Conservation (phyloP, 768 basidiomycete species). For the Stropharia rugosoannulata region DNA sequence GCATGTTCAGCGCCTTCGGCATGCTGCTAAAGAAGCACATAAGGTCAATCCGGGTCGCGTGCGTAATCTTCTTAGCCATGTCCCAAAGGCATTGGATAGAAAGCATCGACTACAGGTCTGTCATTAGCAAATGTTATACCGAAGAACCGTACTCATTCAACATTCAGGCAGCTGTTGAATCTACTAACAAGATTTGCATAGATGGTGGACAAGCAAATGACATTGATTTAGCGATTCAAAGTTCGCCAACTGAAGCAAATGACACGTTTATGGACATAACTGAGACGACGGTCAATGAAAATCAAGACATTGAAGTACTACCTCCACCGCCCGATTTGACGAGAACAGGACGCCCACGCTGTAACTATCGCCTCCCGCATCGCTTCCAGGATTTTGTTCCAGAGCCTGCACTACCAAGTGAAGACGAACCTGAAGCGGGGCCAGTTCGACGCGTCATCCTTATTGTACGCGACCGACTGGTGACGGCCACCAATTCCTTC, state of each 20-base stretch:
- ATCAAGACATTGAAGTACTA: no score
- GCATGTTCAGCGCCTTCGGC: no score
- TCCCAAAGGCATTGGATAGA: no score
- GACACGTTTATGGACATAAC: not conserved
- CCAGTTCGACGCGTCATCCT: not conserved
- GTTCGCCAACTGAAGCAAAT: no score
- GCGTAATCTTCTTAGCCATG: no score
- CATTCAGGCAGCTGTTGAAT: not conserved
- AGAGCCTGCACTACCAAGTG: not conserved
- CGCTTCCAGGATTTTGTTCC: not conserved
- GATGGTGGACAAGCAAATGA: no score
- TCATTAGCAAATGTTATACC: no score
- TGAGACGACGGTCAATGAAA: no score
- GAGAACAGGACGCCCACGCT: not conserved
- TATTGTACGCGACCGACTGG: not conserved
- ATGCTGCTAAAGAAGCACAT: no score
- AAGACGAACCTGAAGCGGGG: not conserved
- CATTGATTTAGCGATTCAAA: not conserved
- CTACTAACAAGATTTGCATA: no score
- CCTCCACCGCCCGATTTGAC: not conserved
- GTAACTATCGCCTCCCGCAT: not conserved
- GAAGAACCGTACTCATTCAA: not conserved
- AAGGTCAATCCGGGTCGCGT: no score
- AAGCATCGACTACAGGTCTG: no score
- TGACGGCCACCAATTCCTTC: slow-evolving; percentile 20